Evolutionary conservation across 306 rosid genomes (phyloP).

Genomic region (Lupinus albus): DNA sequence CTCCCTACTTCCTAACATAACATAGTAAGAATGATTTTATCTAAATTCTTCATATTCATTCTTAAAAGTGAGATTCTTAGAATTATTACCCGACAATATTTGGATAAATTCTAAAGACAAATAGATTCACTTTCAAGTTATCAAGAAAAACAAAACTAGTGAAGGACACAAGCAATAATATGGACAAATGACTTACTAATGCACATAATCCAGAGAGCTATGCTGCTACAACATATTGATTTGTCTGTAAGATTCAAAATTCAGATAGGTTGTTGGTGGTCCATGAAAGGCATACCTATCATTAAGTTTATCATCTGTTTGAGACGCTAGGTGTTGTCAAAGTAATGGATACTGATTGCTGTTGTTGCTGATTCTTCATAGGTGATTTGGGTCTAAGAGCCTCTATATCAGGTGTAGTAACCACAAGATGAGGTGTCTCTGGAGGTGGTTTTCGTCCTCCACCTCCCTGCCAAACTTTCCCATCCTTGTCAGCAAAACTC

Average conservation of each 20-base stretch:
- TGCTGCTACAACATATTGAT: constrained; percentile 70
- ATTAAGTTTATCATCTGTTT: constrained; percentile 71
- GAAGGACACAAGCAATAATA: too few species aligned
- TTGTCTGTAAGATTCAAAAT: constrained; percentile 79
- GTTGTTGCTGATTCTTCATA: constrained; percentile 99
- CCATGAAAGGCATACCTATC: constrained; percentile 74
- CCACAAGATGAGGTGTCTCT: constrained; percentile 93
- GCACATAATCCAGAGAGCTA: constrained; percentile 12
- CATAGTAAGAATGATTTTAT: too few species aligned
- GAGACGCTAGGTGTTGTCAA: constrained; percentile 59
- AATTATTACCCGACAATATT: too few species aligned
- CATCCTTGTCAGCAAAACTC: constrained; percentile 89
- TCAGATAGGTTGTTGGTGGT: constrained; percentile 54
- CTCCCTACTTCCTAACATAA: too few species aligned
- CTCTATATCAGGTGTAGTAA: constrained; percentile 93
- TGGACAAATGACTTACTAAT: too few species aligned
- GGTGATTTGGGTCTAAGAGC: constrained; percentile 96
- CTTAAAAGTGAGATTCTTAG: too few species aligned
- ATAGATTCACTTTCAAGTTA: too few species aligned
- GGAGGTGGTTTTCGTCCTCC: constrained; percentile 99
- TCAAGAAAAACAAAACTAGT: too few species aligned
- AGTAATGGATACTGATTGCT: constrained; percentile 65
- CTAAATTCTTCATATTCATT: too few species aligned
- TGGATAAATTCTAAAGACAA: too few species aligned
- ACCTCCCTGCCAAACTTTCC: constrained; percentile 98